phyloP scores from a whole-genome alignment of 73 alveolate genomes.

The Tetrahymena elliotti region DNA sequence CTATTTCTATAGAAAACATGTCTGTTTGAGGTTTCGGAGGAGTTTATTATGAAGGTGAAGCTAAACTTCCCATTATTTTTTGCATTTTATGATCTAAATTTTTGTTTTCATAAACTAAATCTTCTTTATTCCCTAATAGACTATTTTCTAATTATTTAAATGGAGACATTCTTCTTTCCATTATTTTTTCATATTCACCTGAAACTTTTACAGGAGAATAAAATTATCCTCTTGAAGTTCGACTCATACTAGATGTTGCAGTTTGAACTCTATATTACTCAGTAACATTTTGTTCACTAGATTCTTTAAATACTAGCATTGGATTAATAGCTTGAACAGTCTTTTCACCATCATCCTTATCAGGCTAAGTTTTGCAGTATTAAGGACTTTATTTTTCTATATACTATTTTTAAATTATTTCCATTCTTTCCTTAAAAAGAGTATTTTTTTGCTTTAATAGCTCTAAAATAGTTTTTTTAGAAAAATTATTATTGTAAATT shows the following conservation, averaged over 20 bases:
- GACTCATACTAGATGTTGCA: background rate
- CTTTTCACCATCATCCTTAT: background rate
- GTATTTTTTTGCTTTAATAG: background rate
- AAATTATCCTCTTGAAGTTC: background rate
- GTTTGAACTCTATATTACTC: background rate
- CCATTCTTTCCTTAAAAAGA: background rate
- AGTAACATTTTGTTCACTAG: background rate
- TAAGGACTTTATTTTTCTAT: background rate
- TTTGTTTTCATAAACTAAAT: background rate
- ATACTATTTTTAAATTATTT: background rate
- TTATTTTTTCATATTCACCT: background rate
- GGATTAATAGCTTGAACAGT: background rate
- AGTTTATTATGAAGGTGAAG: background rate
- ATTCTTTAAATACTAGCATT: background rate
- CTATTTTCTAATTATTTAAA: background rate
- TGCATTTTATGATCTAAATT: background rate
- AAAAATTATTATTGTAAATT: background rate
- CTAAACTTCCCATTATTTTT: background rate
- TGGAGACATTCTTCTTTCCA: background rate
- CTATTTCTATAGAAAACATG: background rate
- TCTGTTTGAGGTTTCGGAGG: background rate
- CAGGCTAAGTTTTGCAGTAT: background rate
- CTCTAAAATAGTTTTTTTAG: background rate
- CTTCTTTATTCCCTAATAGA: background rate
- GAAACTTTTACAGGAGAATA: background rate